Evolutionary conservation across 2,329 filamentous ascomycete species (phyloP).

Genomic region (Penicillium sp.): DNA sequence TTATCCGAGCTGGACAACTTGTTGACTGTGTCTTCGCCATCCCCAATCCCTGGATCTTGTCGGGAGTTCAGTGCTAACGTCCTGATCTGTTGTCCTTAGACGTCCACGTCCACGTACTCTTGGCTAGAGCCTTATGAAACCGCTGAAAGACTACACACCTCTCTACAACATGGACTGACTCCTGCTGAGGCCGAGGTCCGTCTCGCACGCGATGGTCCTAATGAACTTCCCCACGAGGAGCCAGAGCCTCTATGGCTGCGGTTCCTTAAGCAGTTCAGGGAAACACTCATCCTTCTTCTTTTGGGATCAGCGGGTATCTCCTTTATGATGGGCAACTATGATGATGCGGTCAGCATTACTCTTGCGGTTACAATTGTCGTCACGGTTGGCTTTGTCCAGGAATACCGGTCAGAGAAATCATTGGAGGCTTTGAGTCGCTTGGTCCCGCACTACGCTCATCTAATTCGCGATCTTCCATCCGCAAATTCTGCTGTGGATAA

Average conservation of each 20-base stretch:
- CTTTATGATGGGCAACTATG: slow-evolving; percentile 84
- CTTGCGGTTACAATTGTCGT: slow-evolving; percentile 97
- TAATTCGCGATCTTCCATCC: slow-evolving; percentile 64
- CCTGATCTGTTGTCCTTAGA: slow-evolving; percentile 26
- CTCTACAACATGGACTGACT: slow-evolving; percentile 76
- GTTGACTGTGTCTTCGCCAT: background rate
- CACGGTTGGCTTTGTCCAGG: slow-evolving; percentile 91
- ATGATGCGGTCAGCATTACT: slow-evolving; percentile 93
- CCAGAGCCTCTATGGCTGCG: slow-evolving; percentile 93
- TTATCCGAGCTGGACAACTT: background rate
- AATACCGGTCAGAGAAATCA: slow-evolving; percentile 96
- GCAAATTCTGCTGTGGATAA: slow-evolving; percentile 22
- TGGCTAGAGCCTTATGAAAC: slow-evolving; percentile 74
- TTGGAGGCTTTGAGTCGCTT: slow-evolving; percentile 90
- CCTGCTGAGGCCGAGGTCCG: slow-evolving; percentile 76
- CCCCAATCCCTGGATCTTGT: background rate
- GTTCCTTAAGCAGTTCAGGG: slow-evolving; percentile 94
- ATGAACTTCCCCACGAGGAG: slow-evolving; percentile 90
- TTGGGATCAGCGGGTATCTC: slow-evolving; percentile 85
- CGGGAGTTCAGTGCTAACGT: slow-evolving; percentile 6
- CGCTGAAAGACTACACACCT: slow-evolving; percentile 73
- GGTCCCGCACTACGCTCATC: slow-evolving; percentile 90
- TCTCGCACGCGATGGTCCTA: slow-evolving; percentile 77
- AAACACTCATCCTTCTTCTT: slow-evolving; percentile 89
- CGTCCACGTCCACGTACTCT: slow-evolving; percentile 53